Evolutionary conservation across 345 rosid species (phyloP), one percentile per base, ranked within the genome.

Genomic region (Leavenworthia alabamica): DNA sequence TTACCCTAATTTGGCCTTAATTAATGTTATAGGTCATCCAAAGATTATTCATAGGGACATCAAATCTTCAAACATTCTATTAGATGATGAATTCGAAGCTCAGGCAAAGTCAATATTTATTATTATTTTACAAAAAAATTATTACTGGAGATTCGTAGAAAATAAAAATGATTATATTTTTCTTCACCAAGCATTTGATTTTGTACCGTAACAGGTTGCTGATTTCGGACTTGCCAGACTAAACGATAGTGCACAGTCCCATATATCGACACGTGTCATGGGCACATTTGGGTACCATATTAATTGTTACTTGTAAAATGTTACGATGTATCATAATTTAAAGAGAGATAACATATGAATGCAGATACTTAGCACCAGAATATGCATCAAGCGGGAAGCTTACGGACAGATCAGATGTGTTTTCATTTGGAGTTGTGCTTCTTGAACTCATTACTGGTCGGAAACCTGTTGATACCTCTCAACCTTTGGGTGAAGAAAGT

Each of bases 211-310:
- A 39, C 79, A 90, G 95, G 99, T 94, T 29, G 97, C 97, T 55
- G 99, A 94, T 75, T 94, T 94, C 62, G 99, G 99, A 66, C 90
- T 94, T 6, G 97, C 99, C 42, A 94, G 78, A 74, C 86, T 90
- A 15, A 84, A 81, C 14, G 93, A 83, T 66, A 81, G 87, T 5
- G 46, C 80, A 10, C 89, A 82, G 52, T 81, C 92, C 31, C 99
- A 94, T 64, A 95, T 94, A 59, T 94, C 99, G 45, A 94, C 97
- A 37, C 78, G 99, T 47, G 97, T 90, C 60, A 94, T 94, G 99
- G 97, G 99, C 23, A 90, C 97, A 64, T 90, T 90, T 45, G 97
- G 95, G 99, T 90, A 77, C 22, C 22, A 20, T 20, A 20, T 20
- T 20, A 20, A 1, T 20, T 20, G 22, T 20, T 20, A 2, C 6